Conservation (phyloP, 2,329 filamentous ascomycete genomes). For the Massarina eburnea region DNA sequence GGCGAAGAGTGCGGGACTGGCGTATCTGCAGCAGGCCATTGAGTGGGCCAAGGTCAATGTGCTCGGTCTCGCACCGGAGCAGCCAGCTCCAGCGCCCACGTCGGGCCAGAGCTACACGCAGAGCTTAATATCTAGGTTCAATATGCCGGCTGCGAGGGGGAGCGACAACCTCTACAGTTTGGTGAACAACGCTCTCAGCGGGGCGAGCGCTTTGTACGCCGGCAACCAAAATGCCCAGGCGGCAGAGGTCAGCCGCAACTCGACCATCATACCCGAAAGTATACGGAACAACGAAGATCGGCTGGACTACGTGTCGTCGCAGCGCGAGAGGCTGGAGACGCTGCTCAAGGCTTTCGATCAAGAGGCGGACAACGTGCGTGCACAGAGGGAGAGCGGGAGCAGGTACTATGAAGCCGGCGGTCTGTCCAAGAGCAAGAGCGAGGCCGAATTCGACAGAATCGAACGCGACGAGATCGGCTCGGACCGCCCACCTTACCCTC, state of each 20-base stretch:
- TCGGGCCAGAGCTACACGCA: conserved; percentile 69
- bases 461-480: conserved; percentile 66
- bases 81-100: conserved; percentile 49
- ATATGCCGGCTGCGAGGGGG: conserved; percentile 70
- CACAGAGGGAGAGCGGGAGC: conserved; percentile 45
- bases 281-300: conserved; percentile 67
- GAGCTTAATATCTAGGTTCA: conserved; percentile 81
- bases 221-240: conserved; percentile 45
- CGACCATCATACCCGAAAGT: conserved; percentile 69
- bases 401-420: conserved; percentile 51
- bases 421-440: conserved; percentile 79
- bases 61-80: conserved; percentile 71
- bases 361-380: conserved; percentile 66
- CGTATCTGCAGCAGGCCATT: conserved; percentile 51
- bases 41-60: conserved; percentile 70
- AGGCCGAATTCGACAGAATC: conserved; percentile 87
- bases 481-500: conserved; percentile 44
- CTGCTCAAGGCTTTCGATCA: conserved; percentile 77
- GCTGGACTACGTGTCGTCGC: conserved; percentile 73
- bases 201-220: conserved; percentile 55
- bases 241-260: conserved; percentile 58
- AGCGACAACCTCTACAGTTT: conserved; percentile 74
- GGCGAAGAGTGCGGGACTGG: conserved; percentile 73
- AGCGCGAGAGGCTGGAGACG: conserved; percentile 74
- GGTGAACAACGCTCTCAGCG: conserved; percentile 72